phyloP scores from a whole-genome alignment of 225 moss, liverwort and hornwort species.

The Takakia lepidozioides region DNA sequence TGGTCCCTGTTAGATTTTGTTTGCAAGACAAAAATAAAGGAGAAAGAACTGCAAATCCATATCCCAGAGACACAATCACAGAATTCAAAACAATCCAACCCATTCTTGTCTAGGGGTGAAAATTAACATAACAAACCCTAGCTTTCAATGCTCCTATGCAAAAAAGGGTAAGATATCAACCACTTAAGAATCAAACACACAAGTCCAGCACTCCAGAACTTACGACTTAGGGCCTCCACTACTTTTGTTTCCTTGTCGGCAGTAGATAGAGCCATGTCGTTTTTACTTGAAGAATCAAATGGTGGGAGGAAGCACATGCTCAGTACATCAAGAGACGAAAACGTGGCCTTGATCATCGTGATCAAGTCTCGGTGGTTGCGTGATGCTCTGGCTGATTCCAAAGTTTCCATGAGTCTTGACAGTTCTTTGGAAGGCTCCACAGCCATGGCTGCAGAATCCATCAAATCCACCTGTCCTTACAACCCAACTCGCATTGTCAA shows the following conservation, averaged over 20 bases:
- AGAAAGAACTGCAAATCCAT: background rate
- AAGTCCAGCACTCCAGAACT: too few relatives aligned
- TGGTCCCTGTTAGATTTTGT: background rate
- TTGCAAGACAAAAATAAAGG: background rate
- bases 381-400: slow-evolving; percentile 29
- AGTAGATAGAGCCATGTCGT: slow-evolving; percentile 2
- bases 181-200: background rate
- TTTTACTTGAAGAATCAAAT: slow-evolving; percentile 14
- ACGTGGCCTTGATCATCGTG: slow-evolving; percentile 29
- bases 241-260: background rate
- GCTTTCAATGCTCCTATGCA: background rate
- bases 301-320: slow-evolving; percentile 39
- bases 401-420: slow-evolving; percentile 22
- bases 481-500: too few relatives aligned
- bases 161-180: background rate
- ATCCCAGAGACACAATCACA: too few relatives aligned
- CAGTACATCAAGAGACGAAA: slow-evolving; percentile 27
- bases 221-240: background rate
- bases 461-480: background rate
- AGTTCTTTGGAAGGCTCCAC: slow-evolving; percentile 7
- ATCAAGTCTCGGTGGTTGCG: slow-evolving; percentile 26
- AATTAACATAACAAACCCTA: background rate
- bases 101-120: background rate
- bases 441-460: slow-evolving; percentile 1
- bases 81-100: background rate